A percentile compares a stretch with the other conserved stretches of the same genome.
phyloP scores from a whole-genome alignment of 2,329 filamentous ascomycete species.

The Elsinoe australis region DNA sequence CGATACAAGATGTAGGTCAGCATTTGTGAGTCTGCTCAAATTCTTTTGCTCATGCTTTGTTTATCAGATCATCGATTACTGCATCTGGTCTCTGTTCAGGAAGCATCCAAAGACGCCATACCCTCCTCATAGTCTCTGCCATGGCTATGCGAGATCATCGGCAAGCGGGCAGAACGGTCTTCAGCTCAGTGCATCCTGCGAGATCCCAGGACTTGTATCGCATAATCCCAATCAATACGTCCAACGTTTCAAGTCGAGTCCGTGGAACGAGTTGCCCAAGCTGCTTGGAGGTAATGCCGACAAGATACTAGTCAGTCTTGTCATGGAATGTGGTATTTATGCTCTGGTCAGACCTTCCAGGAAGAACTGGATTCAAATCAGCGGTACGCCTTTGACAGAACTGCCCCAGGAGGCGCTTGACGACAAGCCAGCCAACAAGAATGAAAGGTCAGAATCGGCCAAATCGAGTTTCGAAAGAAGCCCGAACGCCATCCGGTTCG shows the following conservation, averaged over 20 bases:
- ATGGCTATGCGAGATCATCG: slow-evolving; percentile 61
- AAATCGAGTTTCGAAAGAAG: too few relatives aligned
- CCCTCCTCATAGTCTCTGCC: slow-evolving; percentile 70
- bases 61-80: slow-evolving; percentile 45
- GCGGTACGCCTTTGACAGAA: slow-evolving; percentile 56
- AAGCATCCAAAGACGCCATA: slow-evolving; percentile 43
- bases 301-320: slow-evolving; percentile 65
- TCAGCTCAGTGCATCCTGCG: slow-evolving; percentile 32
- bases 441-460: too few relatives aligned
- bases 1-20: slow-evolving; percentile 39
- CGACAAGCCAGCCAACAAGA: too few relatives aligned
- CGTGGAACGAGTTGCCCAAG: slow-evolving; percentile 69
- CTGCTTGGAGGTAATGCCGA: slow-evolving; percentile 70
- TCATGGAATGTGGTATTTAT: slow-evolving; percentile 74
- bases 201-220: slow-evolving; percentile 59
- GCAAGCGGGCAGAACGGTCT: slow-evolving; percentile 26
- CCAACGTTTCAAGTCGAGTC: slow-evolving; percentile 55
- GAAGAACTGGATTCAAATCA: slow-evolving; percentile 69
- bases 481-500: slow-evolving; percentile 60
- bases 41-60: slow-evolving; percentile 21
- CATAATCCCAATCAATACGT: slow-evolving; percentile 64
- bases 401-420: slow-evolving; percentile 26
- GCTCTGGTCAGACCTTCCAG: slow-evolving; percentile 50
- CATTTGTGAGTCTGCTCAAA: slow-evolving; percentile 7
- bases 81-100: slow-evolving; percentile 68